Percentiles rank a stretch among this genome's conserved stretches.
phyloP scores from a whole-genome alignment of 2,329 filamentous ascomycete genomes.

The Didymella pinodella region DNA sequence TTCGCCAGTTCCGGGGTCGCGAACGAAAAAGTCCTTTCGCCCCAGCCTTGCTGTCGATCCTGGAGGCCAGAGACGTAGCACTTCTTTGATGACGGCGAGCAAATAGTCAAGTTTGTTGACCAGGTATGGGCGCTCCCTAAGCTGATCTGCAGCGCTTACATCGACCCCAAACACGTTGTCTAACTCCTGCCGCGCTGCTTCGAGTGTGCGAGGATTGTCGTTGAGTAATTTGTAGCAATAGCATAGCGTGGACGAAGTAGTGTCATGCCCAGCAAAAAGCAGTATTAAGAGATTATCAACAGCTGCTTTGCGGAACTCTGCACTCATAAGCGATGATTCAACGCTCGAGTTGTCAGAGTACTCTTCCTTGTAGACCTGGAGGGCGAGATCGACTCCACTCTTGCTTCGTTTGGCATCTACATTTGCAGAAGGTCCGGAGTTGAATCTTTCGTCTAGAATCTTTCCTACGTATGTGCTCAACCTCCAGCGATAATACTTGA shows the following conservation, averaged over 20 bases:
- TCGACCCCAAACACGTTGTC: conserved; percentile 41
- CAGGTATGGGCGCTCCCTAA: conserved; percentile 34
- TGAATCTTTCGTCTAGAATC: conserved; percentile 1
- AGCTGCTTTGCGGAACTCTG: conserved; percentile 33
- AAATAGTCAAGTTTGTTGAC: conserved; percentile 44
- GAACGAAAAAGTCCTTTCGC: conserved; percentile 22
- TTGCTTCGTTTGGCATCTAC: background rate
- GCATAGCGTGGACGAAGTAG: conserved; percentile 44
- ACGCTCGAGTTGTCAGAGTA: conserved; percentile 7
- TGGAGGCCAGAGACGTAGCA: conserved; percentile 43
- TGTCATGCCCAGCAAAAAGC: conserved; percentile 49
- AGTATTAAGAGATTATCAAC: conserved; percentile 32
- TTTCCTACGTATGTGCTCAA: conserved; percentile 1
- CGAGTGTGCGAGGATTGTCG: conserved; percentile 33
- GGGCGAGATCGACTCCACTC: conserved; percentile 4
- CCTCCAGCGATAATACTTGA: background rate
- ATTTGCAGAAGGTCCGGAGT: background rate
- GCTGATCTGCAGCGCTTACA: conserved; percentile 17
- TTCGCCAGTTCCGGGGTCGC: conserved; percentile 30
- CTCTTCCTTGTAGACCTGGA: conserved; percentile 1
- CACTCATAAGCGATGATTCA: conserved; percentile 30
- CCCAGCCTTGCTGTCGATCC: conserved; percentile 42
- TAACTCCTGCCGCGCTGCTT: conserved; percentile 39
- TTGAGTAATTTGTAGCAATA: conserved; percentile 42
- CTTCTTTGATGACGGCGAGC: conserved; percentile 48